These are phyloP conservation scores for Cucurbita moschata DNA, from an alignment of 306 rosid genomes.

Conservation along the genomic window DNA sequence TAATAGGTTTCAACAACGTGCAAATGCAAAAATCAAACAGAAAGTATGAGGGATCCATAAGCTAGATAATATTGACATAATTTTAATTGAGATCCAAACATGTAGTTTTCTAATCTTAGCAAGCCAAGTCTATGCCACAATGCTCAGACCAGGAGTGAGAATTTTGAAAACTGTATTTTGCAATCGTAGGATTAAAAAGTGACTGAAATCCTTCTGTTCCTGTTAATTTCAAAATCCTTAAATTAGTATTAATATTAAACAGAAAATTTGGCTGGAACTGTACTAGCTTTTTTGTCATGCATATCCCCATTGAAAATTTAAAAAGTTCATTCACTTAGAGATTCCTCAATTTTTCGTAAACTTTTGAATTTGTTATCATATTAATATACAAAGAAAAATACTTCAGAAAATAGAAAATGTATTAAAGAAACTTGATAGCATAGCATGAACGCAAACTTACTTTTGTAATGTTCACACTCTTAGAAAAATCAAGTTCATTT, in stretches of 20 bases:
- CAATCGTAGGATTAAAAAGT: neutral
- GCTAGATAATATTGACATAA: neutral
- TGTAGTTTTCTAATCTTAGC: neutral
- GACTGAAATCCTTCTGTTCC: neutral
- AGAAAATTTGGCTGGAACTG: neutral
- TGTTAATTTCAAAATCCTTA: neutral
- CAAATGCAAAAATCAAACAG: neutral
- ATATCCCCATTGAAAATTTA: neutral
- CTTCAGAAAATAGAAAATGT: neutral
- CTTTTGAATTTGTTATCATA: neutral
- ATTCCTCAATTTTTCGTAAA: neutral
- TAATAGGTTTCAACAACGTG: neutral
- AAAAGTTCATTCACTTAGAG: neutral
- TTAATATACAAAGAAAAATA: neutral
- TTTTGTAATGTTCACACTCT: conserved; percentile 65
- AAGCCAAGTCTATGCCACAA: neutral
- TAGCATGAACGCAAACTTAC: conserved; percentile 15
- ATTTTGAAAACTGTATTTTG: neutral
- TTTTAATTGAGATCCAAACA: neutral
- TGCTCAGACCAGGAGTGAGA: neutral
- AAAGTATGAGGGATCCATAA: neutral
- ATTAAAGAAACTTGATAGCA: neutral
- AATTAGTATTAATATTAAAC: neutral
- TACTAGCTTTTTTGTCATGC: no score
- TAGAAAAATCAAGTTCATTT: conserved; percentile 73